phyloP scores from a whole-genome alignment of 768 basidiomycete genomes.

The Psilocybe subaeruginosa region DNA sequence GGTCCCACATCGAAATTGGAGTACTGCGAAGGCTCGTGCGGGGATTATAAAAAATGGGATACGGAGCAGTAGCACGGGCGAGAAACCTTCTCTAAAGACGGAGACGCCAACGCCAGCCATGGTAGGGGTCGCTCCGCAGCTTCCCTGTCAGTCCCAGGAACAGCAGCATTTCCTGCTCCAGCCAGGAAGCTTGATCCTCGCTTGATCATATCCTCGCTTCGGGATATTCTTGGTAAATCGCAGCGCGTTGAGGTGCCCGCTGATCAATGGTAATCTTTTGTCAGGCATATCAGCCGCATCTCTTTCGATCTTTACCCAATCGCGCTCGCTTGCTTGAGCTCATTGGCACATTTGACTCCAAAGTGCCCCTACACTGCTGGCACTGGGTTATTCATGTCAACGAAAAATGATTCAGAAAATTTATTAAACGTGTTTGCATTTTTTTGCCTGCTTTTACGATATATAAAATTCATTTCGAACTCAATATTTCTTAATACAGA shows the following conservation, averaged over 20 bases:
- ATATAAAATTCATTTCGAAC: too few relatives aligned
- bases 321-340: slow-evolving; percentile 37
- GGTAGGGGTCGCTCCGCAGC: not conserved
- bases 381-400: too few relatives aligned
- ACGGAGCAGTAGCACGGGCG: slow-evolving; percentile 6
- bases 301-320: slow-evolving; percentile 37
- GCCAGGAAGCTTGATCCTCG: slow-evolving; percentile 26
- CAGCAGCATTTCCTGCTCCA: slow-evolving; percentile 12
- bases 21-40: not conserved
- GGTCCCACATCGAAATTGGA: slow-evolving; percentile 1
- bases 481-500: too few relatives aligned
- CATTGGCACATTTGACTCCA: slow-evolving; percentile 38
- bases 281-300: slow-evolving; percentile 35
- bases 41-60: not conserved
- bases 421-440: too few relatives aligned
- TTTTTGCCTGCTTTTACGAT: too few relatives aligned
- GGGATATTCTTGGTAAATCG: slow-evolving; percentile 14
- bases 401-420: too few relatives aligned
- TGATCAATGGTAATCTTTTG: slow-evolving; percentile 13
- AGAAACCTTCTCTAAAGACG: slow-evolving; percentile 1
- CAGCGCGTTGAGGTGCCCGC: not conserved
- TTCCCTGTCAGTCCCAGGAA: not conserved
- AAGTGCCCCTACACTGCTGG: slow-evolving; percentile 25
- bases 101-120: not conserved
- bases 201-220: slow-evolving; percentile 19